phyloP scores from a whole-genome alignment of 352 stramenopile genomes.

The Phytophthora cactorum region DNA sequence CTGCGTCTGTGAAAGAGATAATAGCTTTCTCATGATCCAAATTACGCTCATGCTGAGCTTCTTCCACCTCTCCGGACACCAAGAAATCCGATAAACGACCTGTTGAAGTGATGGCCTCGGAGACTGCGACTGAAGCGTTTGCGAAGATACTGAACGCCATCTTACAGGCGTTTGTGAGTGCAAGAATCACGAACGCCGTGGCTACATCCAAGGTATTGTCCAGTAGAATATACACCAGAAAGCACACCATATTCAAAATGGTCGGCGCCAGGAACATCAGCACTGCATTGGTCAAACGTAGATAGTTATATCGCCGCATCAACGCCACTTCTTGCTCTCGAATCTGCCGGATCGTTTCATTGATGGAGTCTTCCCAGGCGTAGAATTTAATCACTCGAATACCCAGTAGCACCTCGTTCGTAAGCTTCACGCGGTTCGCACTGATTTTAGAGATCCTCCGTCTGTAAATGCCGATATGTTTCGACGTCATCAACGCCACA shows the following conservation, averaged over 20 bases:
- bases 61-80: constrained; percentile 31
- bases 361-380: constrained; percentile 60
- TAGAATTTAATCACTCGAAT: constrained; percentile 91
- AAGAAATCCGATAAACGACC: constrained; percentile 51
- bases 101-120: constrained; percentile 51
- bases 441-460: constrained; percentile 41
- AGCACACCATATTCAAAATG: constrained; percentile 91
- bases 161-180: constrained; percentile 76
- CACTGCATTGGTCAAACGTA: constrained; percentile 46
- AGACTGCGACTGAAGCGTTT: constrained; percentile 53
- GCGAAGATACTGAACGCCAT: constrained; percentile 64
- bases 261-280: constrained; percentile 86
- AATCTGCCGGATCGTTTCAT: constrained; percentile 38
- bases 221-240: constrained; percentile 64
- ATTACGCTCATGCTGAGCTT: constrained; percentile 12
- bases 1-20: constrained; percentile 32
- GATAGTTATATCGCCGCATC: constrained; percentile 43
- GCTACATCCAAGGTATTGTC: constrained; percentile 91
- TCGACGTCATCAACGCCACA: constrained; percentile 37
- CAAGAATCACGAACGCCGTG: constrained; percentile 93
- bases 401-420: constrained; percentile 90
- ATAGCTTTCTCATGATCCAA: constrained; percentile 29
- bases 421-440: constrained; percentile 83
- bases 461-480: constrained; percentile 41
- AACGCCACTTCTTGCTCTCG: constrained; percentile 42